Percentiles rank a stretch among this genome's conserved stretches.
Evolutionary conservation across 768 basidiomycete species (phyloP).

Genomic region (Crepidotus variabilis): DNA sequence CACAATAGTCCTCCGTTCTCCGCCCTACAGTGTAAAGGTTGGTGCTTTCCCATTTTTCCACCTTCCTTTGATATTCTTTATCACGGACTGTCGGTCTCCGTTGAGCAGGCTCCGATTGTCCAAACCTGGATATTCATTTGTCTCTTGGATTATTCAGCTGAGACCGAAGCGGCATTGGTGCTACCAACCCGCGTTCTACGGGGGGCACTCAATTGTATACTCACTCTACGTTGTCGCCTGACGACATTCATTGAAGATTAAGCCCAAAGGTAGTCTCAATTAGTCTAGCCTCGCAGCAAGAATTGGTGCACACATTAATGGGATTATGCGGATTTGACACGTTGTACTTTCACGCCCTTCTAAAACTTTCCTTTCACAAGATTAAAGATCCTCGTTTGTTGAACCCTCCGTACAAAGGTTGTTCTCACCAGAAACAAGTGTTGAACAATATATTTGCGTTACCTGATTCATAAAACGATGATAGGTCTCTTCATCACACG

Average conservation of each 20-base stretch:
- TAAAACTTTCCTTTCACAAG: too few species aligned
- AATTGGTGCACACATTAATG: too few species aligned
- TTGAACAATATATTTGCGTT: not conserved
- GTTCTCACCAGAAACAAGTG: not conserved
- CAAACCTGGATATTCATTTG: not conserved
- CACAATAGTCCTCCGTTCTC: not conserved
- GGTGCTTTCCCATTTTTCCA: not conserved
- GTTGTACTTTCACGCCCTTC: too few species aligned
- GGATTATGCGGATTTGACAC: too few species aligned
- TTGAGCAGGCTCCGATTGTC: not conserved
- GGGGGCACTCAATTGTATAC: not conserved
- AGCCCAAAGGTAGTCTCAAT: not conserved
- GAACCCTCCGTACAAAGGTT: too few species aligned
- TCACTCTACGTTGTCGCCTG: not conserved
- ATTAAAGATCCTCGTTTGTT: too few species aligned
- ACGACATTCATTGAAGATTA: not conserved
- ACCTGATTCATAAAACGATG: not conserved
- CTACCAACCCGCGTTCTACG: not conserved
- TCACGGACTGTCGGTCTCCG: not conserved
- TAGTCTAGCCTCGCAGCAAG: not conserved
- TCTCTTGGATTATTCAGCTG: not conserved
- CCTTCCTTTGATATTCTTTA: not conserved
- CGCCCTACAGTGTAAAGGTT: not conserved
- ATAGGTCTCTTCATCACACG: not conserved
- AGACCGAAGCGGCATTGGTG: not conserved